Base-by-base conservation (phyloP, 2,329 filamentous ascomycete genomes). In the Chalara sp. region DNA sequence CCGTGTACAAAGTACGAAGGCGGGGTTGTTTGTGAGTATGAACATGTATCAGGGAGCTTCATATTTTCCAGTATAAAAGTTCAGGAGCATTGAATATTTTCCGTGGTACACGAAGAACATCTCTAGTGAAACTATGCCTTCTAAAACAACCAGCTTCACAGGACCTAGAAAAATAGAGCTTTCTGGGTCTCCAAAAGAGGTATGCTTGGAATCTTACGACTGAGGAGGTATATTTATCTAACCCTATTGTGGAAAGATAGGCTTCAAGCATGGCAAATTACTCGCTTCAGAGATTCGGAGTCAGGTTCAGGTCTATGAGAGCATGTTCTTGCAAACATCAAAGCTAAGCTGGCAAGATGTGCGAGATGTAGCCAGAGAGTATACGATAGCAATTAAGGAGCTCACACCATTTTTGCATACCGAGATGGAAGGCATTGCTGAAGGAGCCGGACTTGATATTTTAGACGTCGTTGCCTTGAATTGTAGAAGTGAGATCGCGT, bases 401-500 rank as follows among this genome's bases (percentile, higher is more conserved):
- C 44, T 53, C 3, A 51, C 51, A 6, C 55, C 56, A 5, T 45
- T 51, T 32, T n/a, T 55, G 11, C 46, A 72, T 42, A 49, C 52
- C 1, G 68, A 71, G 53, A 69, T 70, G 56, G 48, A 61, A 56
- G 77, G 71, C 8, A 68, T 76, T 43, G 73, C 74, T 2, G 68
- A 72, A 12, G 74, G 75, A 10, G 66, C 73, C 0, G 61, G 59
- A 3, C n/a, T 54, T 11, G 44, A 49, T 6, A 46, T 76, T 1
- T 56, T 71, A 8, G 71, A 74, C 44, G 72, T 78, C 41, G 63
- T 77, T 4, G 74, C 74, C 1, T 57, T 77, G 45, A 76, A 78
- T 48, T 72, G 74, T 11, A 67, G 75, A 5, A 76, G 72, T 0
- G 75, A 78, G 58, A 76, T 77, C 46, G 70, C 70, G 3, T 74